These are phyloP conservation scores for Solanum pimpinellifolium DNA, from an alignment of 257 asterid species.

Conservation along the genomic window DNA sequence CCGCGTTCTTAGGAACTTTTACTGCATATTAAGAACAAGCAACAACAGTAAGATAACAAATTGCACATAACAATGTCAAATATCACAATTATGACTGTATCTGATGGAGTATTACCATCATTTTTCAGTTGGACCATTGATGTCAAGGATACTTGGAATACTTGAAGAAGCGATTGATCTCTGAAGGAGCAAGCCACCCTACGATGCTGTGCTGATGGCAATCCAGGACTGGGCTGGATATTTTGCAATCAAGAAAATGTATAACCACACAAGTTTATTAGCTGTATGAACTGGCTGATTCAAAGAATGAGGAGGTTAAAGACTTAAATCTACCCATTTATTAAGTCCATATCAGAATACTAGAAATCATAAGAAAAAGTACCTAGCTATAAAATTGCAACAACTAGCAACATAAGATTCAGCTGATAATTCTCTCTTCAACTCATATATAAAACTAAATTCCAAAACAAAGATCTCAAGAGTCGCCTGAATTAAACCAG, in stretches of 20 bases:
- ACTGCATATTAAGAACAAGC: neutral
- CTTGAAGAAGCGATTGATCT: constrained; percentile 83
- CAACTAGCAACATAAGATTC: neutral
- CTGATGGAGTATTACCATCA: constrained; percentile 44
- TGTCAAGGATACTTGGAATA: constrained; percentile 87
- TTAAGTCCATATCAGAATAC: neutral
- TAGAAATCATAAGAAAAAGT: neutral
- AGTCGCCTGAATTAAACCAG: neutral
- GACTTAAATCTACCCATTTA: neutral
- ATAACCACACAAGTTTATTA: neutral
- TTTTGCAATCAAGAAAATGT: constrained; percentile 5
- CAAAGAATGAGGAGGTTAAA: neutral
- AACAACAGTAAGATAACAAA: neutral
- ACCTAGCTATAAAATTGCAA: neutral
- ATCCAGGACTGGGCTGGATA: constrained; percentile 76
- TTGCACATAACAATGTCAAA: neutral
- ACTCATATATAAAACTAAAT: neutral
- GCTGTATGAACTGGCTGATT: neutral
- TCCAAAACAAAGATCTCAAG: neutral
- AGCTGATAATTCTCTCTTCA: neutral
- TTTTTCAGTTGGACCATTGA: constrained; percentile 75
- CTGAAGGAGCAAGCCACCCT: constrained; percentile 90
- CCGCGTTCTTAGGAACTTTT: constrained; percentile 27
- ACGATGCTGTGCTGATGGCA: constrained; percentile 91
- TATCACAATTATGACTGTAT: neutral